Conservation (phyloP, 192 early-diverging fungal genomes). For the Gaertneriomyces sp. region DNA sequence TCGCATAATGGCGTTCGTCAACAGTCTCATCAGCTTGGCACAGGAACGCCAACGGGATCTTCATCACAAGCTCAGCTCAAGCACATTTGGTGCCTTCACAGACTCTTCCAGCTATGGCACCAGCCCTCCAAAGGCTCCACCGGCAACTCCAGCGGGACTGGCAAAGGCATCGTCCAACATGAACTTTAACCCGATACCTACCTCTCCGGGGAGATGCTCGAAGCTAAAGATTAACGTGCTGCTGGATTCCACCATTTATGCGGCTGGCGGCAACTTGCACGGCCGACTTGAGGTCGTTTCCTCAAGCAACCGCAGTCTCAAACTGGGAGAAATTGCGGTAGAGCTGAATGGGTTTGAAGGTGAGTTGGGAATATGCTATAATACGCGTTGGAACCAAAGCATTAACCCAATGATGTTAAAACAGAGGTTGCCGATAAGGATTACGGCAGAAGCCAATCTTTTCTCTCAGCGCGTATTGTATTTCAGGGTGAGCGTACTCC, state of each 20-base stretch:
- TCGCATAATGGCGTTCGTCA: not conserved
- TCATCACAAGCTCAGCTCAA: slow-evolving; percentile 13
- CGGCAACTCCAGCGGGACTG: not conserved
- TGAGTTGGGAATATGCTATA: slow-evolving; percentile 23
- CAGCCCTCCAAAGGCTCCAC: not conserved
- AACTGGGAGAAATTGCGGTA: slow-evolving; percentile 61
- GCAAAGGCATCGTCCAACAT: slow-evolving; percentile 31
- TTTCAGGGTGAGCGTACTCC: slow-evolving; percentile 57
- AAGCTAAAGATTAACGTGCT: slow-evolving; percentile 58
- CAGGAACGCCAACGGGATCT: slow-evolving; percentile 7
- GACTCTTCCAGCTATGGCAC: not conserved
- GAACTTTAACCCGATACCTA: slow-evolving; percentile 52
- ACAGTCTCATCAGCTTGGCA: slow-evolving; percentile 1
- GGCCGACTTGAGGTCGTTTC: slow-evolving; percentile 54
- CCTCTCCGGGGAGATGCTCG: slow-evolving; percentile 53
- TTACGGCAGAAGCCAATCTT: slow-evolving; percentile 48
- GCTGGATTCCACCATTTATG: slow-evolving; percentile 58
- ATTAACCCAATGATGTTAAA: slow-evolving; percentile 3
- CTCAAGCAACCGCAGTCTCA: slow-evolving; percentile 42
- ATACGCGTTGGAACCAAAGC: too few relatives aligned
- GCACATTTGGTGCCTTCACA: slow-evolving; percentile 6
- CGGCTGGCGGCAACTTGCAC: slow-evolving; percentile 53
- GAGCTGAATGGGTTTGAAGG: slow-evolving; percentile 62
- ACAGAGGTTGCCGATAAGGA: slow-evolving; percentile 34
- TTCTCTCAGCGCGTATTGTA: slow-evolving; percentile 49